phyloP scores from a whole-genome alignment of 768 basidiomycete species.

The Lactarius hatsudake region DNA sequence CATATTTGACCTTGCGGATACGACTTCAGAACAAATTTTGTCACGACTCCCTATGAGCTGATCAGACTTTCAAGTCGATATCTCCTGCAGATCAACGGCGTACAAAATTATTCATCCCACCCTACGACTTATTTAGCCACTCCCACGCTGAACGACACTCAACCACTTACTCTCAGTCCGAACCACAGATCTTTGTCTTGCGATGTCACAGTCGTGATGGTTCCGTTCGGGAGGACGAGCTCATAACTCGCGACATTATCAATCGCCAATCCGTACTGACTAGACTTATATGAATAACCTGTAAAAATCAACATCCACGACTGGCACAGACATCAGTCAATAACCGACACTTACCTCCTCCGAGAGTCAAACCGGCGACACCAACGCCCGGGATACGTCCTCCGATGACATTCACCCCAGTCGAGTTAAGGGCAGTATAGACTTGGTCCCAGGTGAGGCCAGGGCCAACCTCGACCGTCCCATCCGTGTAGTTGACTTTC shows the following conservation, averaged over 20 bases:
- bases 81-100: background rate
- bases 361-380: conserved; percentile 31
- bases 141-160: no score
- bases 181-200: conserved; percentile 8
- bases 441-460: conserved; percentile 34
- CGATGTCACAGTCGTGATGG: conserved; percentile 4
- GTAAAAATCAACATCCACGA: background rate
- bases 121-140: background rate
- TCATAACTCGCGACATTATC: conserved; percentile 34
- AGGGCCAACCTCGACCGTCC: conserved; percentile 27
- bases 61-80: background rate
- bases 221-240: conserved; percentile 35
- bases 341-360: conserved; percentile 27
- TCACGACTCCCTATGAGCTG: conserved; percentile 10
- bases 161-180: conserved; percentile 4
- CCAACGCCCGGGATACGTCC: conserved; percentile 31
- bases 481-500: conserved; percentile 2
- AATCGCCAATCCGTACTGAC: conserved; percentile 35
- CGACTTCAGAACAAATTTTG: conserved; percentile 4
- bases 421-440: conserved; percentile 25
- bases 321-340: background rate
- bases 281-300: conserved; percentile 37
- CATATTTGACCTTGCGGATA: conserved; percentile 9
- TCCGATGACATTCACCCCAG: conserved; percentile 30
- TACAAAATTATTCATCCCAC: conserved; percentile 15